Evolutionary conservation across 2,329 filamentous ascomycete genomes (phyloP), one percentile per base, ranked within the genome.

Genomic region (Daldinia sp.): DNA sequence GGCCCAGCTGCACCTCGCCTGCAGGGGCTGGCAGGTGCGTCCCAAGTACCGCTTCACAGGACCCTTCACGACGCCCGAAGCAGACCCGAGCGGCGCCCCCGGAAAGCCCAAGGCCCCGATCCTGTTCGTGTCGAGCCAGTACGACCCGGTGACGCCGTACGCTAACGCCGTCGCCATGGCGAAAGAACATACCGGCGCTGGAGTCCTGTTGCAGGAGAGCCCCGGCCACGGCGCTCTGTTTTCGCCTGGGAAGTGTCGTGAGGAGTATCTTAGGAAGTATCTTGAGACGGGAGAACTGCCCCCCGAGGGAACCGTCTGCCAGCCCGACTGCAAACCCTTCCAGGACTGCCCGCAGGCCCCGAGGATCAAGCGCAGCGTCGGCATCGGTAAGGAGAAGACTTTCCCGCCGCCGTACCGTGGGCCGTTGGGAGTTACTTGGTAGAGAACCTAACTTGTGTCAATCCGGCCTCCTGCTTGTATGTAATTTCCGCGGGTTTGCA

Each of bases 101-200:
- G 80, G 75, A 6, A 77, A 70, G 42, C 83, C 84, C 0, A 74
- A 75, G 0, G 80, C 81, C 3, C 83, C 84, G 3, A 67, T 85
- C 28, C 73, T 86, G 30, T 84, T 84, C 72, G 68, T 85, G 3
- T 78, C 80, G 10, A 82, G 81, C 60, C 68, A 77, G 5, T 77
- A 81, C 6, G 84, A 86, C 62, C 84, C 84, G 12, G 81, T 84
- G 10, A 86, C 84, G 28, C 84, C 84, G 4, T 69, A 82, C 41
- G 57, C 79, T 65, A 79, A 83, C 74, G 76, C 82, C 2, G 33
- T 60, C 18, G 68, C 63, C 46, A 73, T 74, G 74, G 58, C 74
- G 7, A 12, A 9, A 6, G 33, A 39, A 0, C 70, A 75, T 54
- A 42, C 69, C 2, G 73, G 74, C 1, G 51, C 74, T 1, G 42